Evolutionary conservation across 2,329 filamentous ascomycete genomes (phyloP).

Genomic region (Chalaropsis thielavioides): DNA sequence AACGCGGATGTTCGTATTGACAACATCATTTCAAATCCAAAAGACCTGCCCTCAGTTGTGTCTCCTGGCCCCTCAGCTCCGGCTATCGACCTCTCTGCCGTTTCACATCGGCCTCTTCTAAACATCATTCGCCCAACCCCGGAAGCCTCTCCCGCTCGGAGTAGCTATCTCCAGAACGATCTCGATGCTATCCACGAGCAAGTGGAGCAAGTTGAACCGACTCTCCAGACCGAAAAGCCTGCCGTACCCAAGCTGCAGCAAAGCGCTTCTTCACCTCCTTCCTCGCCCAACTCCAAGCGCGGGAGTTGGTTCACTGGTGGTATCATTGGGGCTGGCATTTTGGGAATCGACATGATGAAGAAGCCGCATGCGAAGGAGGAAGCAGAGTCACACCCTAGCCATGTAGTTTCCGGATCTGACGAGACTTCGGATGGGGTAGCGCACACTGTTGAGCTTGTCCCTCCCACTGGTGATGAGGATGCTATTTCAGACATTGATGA

Average conservation of each 20-base stretch:
- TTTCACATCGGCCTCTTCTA: constrained; percentile 42
- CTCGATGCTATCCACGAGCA: constrained; percentile 9
- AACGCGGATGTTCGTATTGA: constrained; percentile 51
- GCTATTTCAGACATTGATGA: constrained; percentile 16
- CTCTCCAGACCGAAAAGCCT: not conserved
- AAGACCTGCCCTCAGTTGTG: constrained; percentile 29
- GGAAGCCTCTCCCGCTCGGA: constrained; percentile 31
- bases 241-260: not conserved
- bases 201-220: not conserved
- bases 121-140: constrained; percentile 50
- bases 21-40: constrained; percentile 38
- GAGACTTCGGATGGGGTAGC: not conserved
- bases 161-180: constrained; percentile 18
- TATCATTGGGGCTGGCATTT: not conserved
- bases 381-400: not conserved
- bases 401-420: not conserved
- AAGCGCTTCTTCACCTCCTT: not conserved
- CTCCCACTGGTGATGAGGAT: constrained; percentile 9
- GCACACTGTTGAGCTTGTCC: not conserved
- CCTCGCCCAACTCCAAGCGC: not conserved
- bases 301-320: not conserved
- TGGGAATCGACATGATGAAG: not conserved
- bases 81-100: constrained; percentile 37
- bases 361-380: not conserved
- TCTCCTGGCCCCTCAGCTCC: constrained; percentile 19